These are phyloP conservation scores for Limonium bicolor DNA, from an alignment of 148 eudicot genomes.

Conservation along the genomic window DNA sequence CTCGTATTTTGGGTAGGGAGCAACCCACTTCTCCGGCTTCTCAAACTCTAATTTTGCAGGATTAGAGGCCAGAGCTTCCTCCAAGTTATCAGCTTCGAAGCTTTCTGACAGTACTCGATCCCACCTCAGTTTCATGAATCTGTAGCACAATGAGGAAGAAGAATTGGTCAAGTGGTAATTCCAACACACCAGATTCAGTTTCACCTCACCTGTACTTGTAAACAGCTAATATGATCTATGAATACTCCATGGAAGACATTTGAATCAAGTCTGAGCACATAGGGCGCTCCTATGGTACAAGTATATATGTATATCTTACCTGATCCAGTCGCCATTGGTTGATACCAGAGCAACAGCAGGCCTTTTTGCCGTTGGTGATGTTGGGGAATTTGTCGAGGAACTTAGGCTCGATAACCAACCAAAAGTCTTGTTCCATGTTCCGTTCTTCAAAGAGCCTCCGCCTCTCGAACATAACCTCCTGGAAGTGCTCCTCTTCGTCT, in stretches of 20 bases:
- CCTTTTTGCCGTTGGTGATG: conserved; percentile 67
- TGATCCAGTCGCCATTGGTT: conserved; percentile 94
- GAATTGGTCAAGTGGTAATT: too few species aligned
- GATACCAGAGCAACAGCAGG: conserved; percentile 99
- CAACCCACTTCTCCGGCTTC: conserved; percentile 87
- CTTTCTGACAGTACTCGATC: conserved; percentile 72
- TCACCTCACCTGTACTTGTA: too few species aligned
- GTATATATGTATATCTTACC: conserved; percentile 63
- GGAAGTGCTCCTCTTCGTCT: conserved; percentile 95
- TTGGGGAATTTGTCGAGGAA: conserved; percentile 79
- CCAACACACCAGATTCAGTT: too few species aligned
- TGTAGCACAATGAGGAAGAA: conserved; percentile 10
- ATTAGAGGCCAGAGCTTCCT: conserved; percentile 72
- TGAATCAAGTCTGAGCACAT: too few species aligned
- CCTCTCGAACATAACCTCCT: conserved; percentile 77
- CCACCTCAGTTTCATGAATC: conserved; percentile 87
- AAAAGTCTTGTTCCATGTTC: conserved; percentile 68
- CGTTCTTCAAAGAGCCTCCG: conserved; percentile 48
- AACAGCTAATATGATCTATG: too few species aligned
- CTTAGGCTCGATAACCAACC: conserved; percentile 97
- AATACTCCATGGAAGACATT: too few species aligned
- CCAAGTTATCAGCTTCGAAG: conserved; percentile 73
- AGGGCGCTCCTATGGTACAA: too few species aligned
- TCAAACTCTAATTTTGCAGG: conserved; percentile 65
- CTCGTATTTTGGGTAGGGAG: conserved; percentile 80